phyloP scores from a whole-genome alignment of 345 rosid species.

The Salix koriyanagi region DNA sequence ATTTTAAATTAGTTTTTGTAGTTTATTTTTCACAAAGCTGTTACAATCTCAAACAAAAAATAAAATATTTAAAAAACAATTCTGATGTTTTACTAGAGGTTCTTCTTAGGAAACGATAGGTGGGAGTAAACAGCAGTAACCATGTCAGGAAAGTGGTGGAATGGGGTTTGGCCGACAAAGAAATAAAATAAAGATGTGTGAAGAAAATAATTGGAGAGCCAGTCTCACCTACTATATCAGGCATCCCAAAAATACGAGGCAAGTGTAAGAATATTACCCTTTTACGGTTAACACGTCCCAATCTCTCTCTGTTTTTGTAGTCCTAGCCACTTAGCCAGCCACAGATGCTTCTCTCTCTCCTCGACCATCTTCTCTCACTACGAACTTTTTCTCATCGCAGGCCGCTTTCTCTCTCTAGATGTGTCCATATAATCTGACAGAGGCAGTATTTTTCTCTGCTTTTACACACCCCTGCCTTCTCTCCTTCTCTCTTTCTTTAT shows the following conservation, averaged over 20 bases:
- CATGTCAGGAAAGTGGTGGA: not conserved
- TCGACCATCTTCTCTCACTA: not conserved
- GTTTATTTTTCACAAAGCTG: no score
- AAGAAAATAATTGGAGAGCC: not conserved
- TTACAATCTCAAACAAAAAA: no score
- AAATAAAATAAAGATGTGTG: not conserved
- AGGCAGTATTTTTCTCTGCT: not conserved
- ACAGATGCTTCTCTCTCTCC: not conserved
- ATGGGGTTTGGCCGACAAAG: not conserved
- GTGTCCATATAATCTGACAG: conserved; percentile 6
- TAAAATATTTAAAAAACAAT: no score
- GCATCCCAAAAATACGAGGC: conserved; percentile 29
- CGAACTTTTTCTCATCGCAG: not conserved
- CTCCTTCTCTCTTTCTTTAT: conserved; percentile 5
- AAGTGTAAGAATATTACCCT: conserved; percentile 35
- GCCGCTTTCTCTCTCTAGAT: not conserved
- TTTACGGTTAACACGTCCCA: conserved; percentile 39
- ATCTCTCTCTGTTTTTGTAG: conserved; percentile 22
- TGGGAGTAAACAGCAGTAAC: not conserved
- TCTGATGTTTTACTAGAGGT: no score
- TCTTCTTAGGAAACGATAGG: no score
- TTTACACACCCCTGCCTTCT: not conserved
- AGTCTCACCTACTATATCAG: no score
- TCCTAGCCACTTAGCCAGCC: conserved; percentile 2
- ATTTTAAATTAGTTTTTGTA: no score